Evolutionary conservation across 176 grass and related monocot species (phyloP).

Genomic region (barley (Hordeum vulgare)): DNA sequence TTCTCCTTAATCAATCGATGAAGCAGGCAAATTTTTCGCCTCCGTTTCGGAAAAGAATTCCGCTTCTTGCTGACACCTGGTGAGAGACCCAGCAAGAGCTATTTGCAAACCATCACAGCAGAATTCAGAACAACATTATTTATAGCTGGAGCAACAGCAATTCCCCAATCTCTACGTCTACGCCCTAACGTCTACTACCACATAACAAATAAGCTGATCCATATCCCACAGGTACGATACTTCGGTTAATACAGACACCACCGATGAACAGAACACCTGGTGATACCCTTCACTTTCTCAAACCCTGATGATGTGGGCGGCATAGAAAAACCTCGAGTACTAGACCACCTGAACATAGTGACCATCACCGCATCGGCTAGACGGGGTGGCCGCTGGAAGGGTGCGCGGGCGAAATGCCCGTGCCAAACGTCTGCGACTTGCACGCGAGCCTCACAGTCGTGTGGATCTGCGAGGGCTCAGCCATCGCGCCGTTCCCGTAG

Average conservation of each 20-base stretch:
- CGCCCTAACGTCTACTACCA: neutral
- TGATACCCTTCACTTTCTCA: constrained; percentile 10
- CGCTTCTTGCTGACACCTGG: neutral
- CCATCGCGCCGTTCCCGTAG: constrained; percentile 88
- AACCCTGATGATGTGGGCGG: neutral
- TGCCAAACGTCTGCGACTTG: constrained; percentile 21
- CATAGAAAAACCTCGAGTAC: too few relatives aligned
- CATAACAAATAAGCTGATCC: neutral
- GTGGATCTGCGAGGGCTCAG: constrained; percentile 63
- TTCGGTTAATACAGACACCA: neutral
- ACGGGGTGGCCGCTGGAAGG: neutral
- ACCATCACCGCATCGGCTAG: constrained; percentile 6
- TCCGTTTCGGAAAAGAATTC: too few relatives aligned
- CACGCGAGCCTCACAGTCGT: constrained; percentile 47
- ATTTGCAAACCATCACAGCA: neutral
- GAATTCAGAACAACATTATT: neutral
- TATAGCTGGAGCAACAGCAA: neutral
- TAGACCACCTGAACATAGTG: neutral
- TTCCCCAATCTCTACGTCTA: neutral
- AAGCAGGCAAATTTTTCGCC: too few relatives aligned
- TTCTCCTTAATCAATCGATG: too few relatives aligned
- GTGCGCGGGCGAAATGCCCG: neutral
- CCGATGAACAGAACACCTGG: neutral
- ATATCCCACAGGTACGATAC: neutral
- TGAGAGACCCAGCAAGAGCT: neutral